Base-by-base conservation (phyloP, 1,139 yeast species). In the Komagataea norvegica region DNA sequence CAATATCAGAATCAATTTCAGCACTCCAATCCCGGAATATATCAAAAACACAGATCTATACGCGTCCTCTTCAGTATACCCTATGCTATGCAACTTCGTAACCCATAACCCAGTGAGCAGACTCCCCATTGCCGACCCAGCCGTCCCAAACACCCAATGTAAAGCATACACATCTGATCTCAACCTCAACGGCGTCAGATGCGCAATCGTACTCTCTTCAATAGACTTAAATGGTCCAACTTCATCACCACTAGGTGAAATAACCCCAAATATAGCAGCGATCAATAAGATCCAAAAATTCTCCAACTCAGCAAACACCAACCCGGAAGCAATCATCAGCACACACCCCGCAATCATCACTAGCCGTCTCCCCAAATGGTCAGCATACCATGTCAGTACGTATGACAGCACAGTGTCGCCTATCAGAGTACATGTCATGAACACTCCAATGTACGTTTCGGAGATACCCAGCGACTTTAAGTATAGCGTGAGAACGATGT, bases 141-240 rank as follows among this genome's bases (percentile, higher is more conserved):
- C 62, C 2, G 89, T 74, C 1, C 88, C 83, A 39, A 81, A 64
- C 33, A 86, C 40, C 25, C 61, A 57, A 40, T 64, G 68, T 42
- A 62, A 69, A 0, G 95, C 76, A 64, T 79, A 87, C 1, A 86
- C 67, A 44, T 79, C 87, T 0, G 95, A 82, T 32, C 94, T 66
- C 40, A 75, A 74, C 34, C 68, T 69, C 34, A 70, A 70, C 0
- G 81, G 77, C 0, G 94, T 81, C 48, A 88, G 62, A 59, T 86
- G 94, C 0, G 96, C 95, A 40, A 88, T 67, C 22, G 85, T 73
- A 0, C 94, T 83, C 56, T 88, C 96, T 56, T 88, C 96, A 16
- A 88, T 78, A 1, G 94, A 78, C 54, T 85, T 82, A 61, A 88
- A 88, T 0, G 96, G 96, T 0, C 96, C 96, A 0, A 91, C 86